Evolutionary conservation across 768 basidiomycete species (phyloP), one percentile per base, ranked within the genome.

Genomic region (Tylopilus intermedius): DNA sequence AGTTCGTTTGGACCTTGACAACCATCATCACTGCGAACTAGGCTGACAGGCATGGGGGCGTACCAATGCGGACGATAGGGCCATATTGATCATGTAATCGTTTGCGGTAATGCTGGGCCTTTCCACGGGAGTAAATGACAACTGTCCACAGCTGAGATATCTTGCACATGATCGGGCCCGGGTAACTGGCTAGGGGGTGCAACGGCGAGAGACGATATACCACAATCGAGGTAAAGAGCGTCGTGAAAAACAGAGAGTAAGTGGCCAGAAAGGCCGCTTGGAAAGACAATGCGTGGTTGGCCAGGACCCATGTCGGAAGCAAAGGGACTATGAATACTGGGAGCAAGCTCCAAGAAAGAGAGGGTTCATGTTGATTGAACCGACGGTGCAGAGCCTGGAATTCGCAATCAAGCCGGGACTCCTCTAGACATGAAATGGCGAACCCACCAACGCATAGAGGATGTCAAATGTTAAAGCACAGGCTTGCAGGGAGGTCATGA

Each of bases 1-100:
- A 73, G 50, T 49, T 73, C 72, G 32, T 73, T 72, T 32, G 73
- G 73, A 11, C 73, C 72, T 74, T 50, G 43, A 48, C 29, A 21
- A 37, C 27, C 22, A 45, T 65, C 45, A 62, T 40, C 15, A 43
- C 18, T 24, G 9, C 2, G 33, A 21, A 10, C 37, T 13, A 51
- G 21, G 27, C 22, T 27, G 45, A 59, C 22, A 32, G n/a, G 2
- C 13, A 29, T 14, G n/a, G 13, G 30, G 40, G 18, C 57, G 3
- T 50, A 72, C 70, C 70, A 26, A 66, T 64, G 18, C 72, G 64
- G 42, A 74, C 57, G 49, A 70, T 65, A 11, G 65, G 26, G 5
- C 71, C 72, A 47, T 72, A 71, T 33, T 30, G 22, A 27, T 58
- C 59, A 41, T 72, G 71, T 14, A 73, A 45, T 39, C 45, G 44